Evolutionary conservation across 371 early-diverging fungal genomes (phyloP).

Genomic region (Actinomortierella ambigua): DNA sequence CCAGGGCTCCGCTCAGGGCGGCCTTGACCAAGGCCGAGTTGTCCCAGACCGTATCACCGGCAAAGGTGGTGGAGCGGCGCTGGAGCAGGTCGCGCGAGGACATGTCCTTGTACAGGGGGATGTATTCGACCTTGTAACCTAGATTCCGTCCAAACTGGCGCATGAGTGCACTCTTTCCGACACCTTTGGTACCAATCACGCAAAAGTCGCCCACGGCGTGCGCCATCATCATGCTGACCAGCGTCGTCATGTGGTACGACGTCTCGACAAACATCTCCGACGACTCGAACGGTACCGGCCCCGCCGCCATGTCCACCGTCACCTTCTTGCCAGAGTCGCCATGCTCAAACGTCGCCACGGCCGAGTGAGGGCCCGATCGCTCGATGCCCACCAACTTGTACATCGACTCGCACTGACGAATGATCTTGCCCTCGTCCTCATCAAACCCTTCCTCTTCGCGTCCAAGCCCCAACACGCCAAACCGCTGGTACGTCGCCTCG

Average conservation of each 20-base stretch:
- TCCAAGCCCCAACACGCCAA: constrained; percentile 58
- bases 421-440: constrained; percentile 24
- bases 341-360: constrained; percentile 55
- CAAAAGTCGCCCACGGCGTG: constrained; percentile 77
- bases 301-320: constrained; percentile 53
- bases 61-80: constrained; percentile 70
- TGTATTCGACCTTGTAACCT: constrained; percentile 73
- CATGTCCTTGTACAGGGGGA: constrained; percentile 85
- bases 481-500: constrained; percentile 73
- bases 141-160: constrained; percentile 73
- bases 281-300: constrained; percentile 54
- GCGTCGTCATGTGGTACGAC: constrained; percentile 65
- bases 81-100: constrained; percentile 87
- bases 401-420: constrained; percentile 62
- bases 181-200: constrained; percentile 79
- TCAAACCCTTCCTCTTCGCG: constrained; percentile 41
- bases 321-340: constrained; percentile 28
- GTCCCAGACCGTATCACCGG: constrained; percentile 81
- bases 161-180: constrained; percentile 77
- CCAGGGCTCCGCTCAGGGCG: constrained; percentile 73
- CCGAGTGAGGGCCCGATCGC: constrained; percentile 37
- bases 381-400: constrained; percentile 55
- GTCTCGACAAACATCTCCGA: constrained; percentile 75
- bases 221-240: constrained; percentile 69
- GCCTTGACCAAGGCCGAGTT: constrained; percentile 78